Percentiles rank a stretch among this genome's conserved stretches.
phyloP scores from a whole-genome alignment of 495 filamentous ascomycete genomes.

The Daldinia decipiens region DNA sequence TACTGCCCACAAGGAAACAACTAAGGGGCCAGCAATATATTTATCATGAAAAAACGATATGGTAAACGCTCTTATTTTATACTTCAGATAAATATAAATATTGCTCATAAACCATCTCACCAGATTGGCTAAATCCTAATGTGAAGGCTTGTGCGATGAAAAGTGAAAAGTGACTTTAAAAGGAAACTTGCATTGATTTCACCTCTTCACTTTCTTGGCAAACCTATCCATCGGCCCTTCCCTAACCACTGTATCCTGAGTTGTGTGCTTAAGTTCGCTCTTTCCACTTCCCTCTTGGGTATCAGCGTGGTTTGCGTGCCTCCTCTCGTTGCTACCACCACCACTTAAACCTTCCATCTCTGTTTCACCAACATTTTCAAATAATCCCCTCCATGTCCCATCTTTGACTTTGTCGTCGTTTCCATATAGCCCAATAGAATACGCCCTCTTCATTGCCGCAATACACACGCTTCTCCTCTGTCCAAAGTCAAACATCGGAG shows the following conservation, averaged over 20 bases:
- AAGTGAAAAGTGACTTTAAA: neutral
- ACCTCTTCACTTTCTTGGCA: constrained; percentile 52
- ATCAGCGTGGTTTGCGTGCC: constrained; percentile 47
- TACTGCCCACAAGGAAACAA: too few relatives aligned
- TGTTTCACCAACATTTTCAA: constrained; percentile 62
- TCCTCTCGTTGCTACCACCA: constrained; percentile 44
- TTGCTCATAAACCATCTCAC: too few relatives aligned
- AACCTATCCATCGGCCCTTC: constrained; percentile 58
- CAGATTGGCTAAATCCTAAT: too few relatives aligned
- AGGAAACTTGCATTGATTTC: neutral
- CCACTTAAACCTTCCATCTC: constrained; percentile 50
- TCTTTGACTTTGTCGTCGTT: constrained; percentile 66
- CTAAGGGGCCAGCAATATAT: too few relatives aligned
- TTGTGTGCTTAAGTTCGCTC: constrained; percentile 48
- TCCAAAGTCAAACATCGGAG: constrained; percentile 77
- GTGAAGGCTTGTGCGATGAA: too few relatives aligned
- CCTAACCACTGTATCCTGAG: constrained; percentile 29
- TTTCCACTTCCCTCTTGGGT: constrained; percentile 14
- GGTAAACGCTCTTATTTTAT: too few relatives aligned
- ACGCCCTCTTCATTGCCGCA: constrained; percentile 71
- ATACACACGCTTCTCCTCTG: constrained; percentile 67
- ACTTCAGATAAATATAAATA: too few relatives aligned
- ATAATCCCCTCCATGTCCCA: constrained; percentile 69
- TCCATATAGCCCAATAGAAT: constrained; percentile 68
- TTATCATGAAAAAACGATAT: too few relatives aligned